Percentiles rank a stretch among this genome's conserved stretches.
Evolutionary conservation across 345 rosid genomes (phyloP).

Genomic region (Euphorbia pulcherrima): DNA sequence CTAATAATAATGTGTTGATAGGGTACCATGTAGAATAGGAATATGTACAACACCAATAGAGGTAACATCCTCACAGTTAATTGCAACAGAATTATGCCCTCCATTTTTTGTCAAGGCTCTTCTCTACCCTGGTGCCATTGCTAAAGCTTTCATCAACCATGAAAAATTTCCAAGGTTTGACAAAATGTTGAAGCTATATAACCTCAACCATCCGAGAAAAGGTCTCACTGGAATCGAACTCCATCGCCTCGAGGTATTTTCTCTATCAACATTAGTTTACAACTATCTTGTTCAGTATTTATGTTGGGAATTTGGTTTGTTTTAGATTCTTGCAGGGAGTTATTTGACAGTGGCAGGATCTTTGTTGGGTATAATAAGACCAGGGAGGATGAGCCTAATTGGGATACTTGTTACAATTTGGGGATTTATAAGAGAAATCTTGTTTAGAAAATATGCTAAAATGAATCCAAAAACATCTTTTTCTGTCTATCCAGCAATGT

Average conservation of each 20-base stretch:
- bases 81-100: slow-evolving; percentile 50
- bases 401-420: slow-evolving; percentile 56
- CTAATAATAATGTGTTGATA: slow-evolving; percentile 13
- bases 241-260: slow-evolving; percentile 55
- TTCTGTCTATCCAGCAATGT: slow-evolving; percentile 43
- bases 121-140: slow-evolving; percentile 73
- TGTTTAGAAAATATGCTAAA: slow-evolving; percentile 23
- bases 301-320: neutral
- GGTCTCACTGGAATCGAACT: slow-evolving; percentile 34
- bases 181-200: slow-evolving; percentile 36
- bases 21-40: slow-evolving; percentile 68
- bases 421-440: slow-evolving; percentile 53
- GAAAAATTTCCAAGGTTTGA: slow-evolving; percentile 35
- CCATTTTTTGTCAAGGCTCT: slow-evolving; percentile 46
- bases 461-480: slow-evolving; percentile 13
- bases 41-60: slow-evolving; percentile 64
- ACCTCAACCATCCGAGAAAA: slow-evolving; percentile 24
- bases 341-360: slow-evolving; percentile 75
- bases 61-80: slow-evolving; percentile 56
- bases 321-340: slow-evolving; percentile 77
- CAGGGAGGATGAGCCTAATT: slow-evolving; percentile 54
- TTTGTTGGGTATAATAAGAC: slow-evolving; percentile 39
- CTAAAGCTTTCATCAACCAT: slow-evolving; percentile 33
- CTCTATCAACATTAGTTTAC: neutral
- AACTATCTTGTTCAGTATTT: too few relatives aligned